Evolutionary conservation across 352 stramenopile genomes (phyloP).

Genomic region (Globisporangium viniferum): DNA sequence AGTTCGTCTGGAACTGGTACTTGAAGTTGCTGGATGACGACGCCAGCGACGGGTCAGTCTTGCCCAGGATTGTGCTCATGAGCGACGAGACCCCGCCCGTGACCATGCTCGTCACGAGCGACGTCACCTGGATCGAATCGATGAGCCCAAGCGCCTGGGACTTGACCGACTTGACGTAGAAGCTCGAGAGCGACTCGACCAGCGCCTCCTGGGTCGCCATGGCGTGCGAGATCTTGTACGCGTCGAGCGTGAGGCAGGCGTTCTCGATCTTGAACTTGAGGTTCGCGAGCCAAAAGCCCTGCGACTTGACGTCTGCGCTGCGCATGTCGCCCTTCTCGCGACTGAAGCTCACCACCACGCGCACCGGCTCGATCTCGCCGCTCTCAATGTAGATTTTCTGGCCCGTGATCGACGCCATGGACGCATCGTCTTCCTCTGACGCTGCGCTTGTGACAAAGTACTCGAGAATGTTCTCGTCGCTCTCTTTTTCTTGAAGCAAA

Average conservation of each 20-base stretch:
- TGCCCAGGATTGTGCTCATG: constrained; percentile 77
- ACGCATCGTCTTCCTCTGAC: constrained; percentile 42
- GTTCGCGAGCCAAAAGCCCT: constrained; percentile 76
- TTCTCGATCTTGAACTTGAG: constrained; percentile 87
- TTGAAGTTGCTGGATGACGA: constrained; percentile 43
- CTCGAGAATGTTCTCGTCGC: constrained; percentile 53
- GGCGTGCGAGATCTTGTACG: constrained; percentile 61
- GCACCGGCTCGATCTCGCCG: constrained; percentile 65
- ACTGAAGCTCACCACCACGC: constrained; percentile 74
- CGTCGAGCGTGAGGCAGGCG: constrained; percentile 69
- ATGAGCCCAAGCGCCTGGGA: constrained; percentile 78
- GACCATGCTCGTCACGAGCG: constrained; percentile 80
- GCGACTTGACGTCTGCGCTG: constrained; percentile 17
- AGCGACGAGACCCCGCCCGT: constrained; percentile 71
- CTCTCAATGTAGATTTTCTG: constrained; percentile 76
- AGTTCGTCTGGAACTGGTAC: constrained; percentile 74
- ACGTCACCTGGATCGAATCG: constrained; percentile 84
- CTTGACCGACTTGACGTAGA: constrained; percentile 83
- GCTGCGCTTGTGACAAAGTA: constrained; percentile 54
- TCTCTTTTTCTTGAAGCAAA: constrained; percentile 22
- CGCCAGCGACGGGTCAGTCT: constrained; percentile 58
- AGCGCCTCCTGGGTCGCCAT: constrained; percentile 76
- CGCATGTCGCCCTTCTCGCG: constrained; percentile 60
- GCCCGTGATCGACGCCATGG: constrained; percentile 73
- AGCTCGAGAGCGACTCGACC: constrained; percentile 52